Percentiles rank a stretch among this genome's conserved stretches.
phyloP scores from a whole-genome alignment of 2,329 filamentous ascomycete species.

The Zymoseptoria pseudotritici region DNA sequence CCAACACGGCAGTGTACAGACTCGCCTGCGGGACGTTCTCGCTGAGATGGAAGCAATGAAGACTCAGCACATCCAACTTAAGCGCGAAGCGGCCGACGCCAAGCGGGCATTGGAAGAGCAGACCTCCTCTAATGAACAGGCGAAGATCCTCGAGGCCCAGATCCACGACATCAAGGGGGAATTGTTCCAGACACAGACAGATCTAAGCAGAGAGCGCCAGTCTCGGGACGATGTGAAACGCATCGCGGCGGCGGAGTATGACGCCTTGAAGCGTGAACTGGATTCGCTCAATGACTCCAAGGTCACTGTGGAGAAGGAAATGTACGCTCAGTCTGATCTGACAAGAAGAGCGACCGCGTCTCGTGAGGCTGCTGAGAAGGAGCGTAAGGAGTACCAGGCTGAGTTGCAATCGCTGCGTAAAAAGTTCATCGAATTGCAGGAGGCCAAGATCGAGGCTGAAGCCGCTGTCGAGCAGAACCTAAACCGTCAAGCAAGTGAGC shows the following conservation, averaged over 20 bases:
- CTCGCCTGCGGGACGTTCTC: constrained; percentile 72
- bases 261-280: constrained; percentile 75
- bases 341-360: constrained; percentile 79
- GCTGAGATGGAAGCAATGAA: constrained; percentile 82
- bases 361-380: constrained; percentile 69
- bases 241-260: constrained; percentile 80
- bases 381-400: constrained; percentile 79
- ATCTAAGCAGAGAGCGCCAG: constrained; percentile 84
- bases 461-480: constrained; percentile 70
- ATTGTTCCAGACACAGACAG: constrained; percentile 75
- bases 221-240: constrained; percentile 90
- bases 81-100: constrained; percentile 82
- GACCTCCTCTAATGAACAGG: constrained; percentile 81
- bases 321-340: constrained; percentile 91
- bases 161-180: constrained; percentile 80
- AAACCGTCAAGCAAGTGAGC: constrained; percentile 69
- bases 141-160: constrained; percentile 79
- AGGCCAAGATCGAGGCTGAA: constrained; percentile 76
- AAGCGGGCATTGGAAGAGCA: constrained; percentile 80
- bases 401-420: constrained; percentile 77
- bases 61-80: constrained; percentile 73
- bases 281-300: constrained; percentile 86
- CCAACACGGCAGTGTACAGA: constrained; percentile 73
- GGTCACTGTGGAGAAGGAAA: constrained; percentile 94
- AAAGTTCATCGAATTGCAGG: constrained; percentile 77